phyloP scores from a whole-genome alignment of 1,284 basidiomycete species.

The Ganoderma meredithae region DNA sequence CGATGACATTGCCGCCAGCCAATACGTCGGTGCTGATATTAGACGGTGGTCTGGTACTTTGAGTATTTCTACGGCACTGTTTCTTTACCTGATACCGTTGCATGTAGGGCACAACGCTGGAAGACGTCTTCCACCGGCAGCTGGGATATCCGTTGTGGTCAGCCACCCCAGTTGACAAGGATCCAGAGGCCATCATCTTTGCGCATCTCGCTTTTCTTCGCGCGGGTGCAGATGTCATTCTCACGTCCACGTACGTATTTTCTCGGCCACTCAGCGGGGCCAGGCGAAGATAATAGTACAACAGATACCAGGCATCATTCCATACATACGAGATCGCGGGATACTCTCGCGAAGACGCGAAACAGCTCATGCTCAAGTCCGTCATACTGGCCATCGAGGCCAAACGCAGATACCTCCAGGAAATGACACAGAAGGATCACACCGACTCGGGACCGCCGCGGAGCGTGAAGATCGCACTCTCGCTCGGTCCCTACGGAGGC shows the following conservation, averaged over 20 bases:
- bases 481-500: constrained; percentile 80
- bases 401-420: constrained; percentile 44
- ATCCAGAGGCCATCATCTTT: constrained; percentile 58
- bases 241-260: constrained; percentile 64
- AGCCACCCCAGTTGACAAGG: constrained; percentile 58
- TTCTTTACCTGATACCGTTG: background rate
- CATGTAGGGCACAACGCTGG: constrained; percentile 70
- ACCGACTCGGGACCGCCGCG: constrained; percentile 6
- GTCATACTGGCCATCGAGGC: constrained; percentile 62
- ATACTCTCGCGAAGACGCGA: constrained; percentile 53
- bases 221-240: constrained; percentile 66
- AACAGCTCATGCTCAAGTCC: constrained; percentile 59
- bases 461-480: constrained; percentile 62
- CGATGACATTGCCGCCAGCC: background rate
- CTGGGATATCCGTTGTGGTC: constrained; percentile 76
- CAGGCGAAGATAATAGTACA: background rate
- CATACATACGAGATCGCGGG: constrained; percentile 63
- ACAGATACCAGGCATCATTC: constrained; percentile 71
- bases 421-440: constrained; percentile 17
- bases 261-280: background rate
- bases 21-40: constrained; percentile 47
- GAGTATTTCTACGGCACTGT: background rate
- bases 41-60: constrained; percentile 65
- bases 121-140: constrained; percentile 59
- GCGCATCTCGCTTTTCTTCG: constrained; percentile 68